These are phyloP conservation scores for Talaromyces ruber DNA, from an alignment of 495 filamentous ascomycete species.

Conservation along the genomic window DNA sequence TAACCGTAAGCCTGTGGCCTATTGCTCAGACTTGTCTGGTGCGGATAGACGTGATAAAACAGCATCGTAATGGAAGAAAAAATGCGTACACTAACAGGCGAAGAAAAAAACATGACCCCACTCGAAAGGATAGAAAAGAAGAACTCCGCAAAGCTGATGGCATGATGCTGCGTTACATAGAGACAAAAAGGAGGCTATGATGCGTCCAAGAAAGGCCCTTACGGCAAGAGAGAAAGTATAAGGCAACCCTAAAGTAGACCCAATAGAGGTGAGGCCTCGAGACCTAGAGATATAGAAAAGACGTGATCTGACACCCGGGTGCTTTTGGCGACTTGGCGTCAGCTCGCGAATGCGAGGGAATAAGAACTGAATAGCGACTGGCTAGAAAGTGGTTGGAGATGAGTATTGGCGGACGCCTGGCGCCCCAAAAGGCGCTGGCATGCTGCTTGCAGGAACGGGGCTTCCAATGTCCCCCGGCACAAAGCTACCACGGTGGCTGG, in stretches of 20 bases:
- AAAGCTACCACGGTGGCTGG: conserved; percentile 33
- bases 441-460: conserved; percentile 32
- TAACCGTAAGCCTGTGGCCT: not conserved
- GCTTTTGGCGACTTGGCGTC: not conserved
- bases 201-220: conserved; percentile 1
- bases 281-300: not conserved
- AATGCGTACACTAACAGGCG: conserved; percentile 1
- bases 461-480: conserved; percentile 44
- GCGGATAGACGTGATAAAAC: not conserved
- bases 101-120: conserved; percentile 3
- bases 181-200: conserved; percentile 6
- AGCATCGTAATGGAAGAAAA: not conserved
- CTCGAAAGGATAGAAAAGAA: not conserved
- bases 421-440: conserved; percentile 30
- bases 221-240: not conserved
- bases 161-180: conserved; percentile 2
- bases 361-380: not conserved
- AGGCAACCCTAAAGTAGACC: not conserved
- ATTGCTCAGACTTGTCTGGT: not conserved
- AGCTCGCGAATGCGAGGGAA: not conserved
- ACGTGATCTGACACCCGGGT: conserved; percentile 1
- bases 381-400: conserved; percentile 29
- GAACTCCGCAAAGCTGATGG: conserved; percentile 7
- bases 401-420: conserved; percentile 35
- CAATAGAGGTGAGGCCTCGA: not conserved